phyloP scores from a whole-genome alignment of 2,329 filamentous ascomycete species.

The Zalaria sp. region DNA sequence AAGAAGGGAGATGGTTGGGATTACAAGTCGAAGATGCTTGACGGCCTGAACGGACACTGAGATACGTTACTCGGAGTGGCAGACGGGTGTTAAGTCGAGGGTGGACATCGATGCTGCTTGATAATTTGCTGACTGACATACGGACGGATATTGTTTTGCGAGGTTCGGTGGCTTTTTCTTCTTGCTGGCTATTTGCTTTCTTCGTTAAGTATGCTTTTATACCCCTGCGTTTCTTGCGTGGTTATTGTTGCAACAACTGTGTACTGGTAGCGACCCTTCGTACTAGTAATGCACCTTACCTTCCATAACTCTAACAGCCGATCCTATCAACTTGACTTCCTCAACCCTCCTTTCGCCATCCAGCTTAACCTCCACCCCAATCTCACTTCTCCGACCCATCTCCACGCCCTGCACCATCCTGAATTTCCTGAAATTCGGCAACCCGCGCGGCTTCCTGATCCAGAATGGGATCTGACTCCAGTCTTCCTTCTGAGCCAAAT shows the following conservation, averaged over 20 bases:
- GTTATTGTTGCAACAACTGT: too few relatives aligned
- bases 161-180: not conserved
- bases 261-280: not conserved
- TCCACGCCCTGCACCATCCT: conserved; percentile 36
- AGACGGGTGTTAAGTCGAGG: not conserved
- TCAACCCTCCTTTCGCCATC: conserved; percentile 21
- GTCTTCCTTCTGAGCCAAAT: conserved; percentile 25
- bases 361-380: conserved; percentile 31
- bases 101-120: not conserved
- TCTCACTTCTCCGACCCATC: conserved; percentile 36
- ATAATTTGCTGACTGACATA: too few relatives aligned
- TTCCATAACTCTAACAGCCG: conserved; percentile 29
- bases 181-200: not conserved
- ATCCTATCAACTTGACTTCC: conserved; percentile 27
- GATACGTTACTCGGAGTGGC: not conserved
- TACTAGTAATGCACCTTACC: conserved; percentile 13
- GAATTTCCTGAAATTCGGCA: conserved; percentile 15
- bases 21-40: not conserved
- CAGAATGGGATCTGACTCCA: conserved; percentile 8
- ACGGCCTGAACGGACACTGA: not conserved
- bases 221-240: too few relatives aligned
- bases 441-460: too few relatives aligned
- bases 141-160: not conserved
- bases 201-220: not conserved
- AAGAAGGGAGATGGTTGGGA: not conserved